phyloP scores from a whole-genome alignment of 2,329 filamentous ascomycete genomes.

The Monosporascus sp. region DNA sequence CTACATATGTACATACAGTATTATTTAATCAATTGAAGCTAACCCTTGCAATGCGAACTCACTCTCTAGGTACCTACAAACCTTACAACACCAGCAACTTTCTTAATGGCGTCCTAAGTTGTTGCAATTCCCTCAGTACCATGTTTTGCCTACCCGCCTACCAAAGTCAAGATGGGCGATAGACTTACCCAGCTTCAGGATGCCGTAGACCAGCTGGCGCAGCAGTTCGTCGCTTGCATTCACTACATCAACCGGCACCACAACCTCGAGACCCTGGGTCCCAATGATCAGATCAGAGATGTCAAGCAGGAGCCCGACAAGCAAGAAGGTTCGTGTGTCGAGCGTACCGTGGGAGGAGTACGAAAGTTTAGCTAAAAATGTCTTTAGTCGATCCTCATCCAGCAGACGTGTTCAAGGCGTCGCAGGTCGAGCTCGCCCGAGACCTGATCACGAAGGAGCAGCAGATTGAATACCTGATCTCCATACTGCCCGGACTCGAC shows the following conservation, averaged over 20 bases:
- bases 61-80: too few species aligned
- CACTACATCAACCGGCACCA: slow-evolving; percentile 65
- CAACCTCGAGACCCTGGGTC: slow-evolving; percentile 54
- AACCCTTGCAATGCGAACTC: too few species aligned
- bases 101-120: not conserved
- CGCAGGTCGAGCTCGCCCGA: slow-evolving; percentile 66
- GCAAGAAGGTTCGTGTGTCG: slow-evolving; percentile 39
- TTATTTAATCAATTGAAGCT: too few species aligned
- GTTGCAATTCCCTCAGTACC: not conserved
- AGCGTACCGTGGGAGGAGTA: not conserved
- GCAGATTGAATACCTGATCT: slow-evolving; percentile 75
- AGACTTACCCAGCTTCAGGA: slow-evolving; percentile 80
- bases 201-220: slow-evolving; percentile 70
- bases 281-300: slow-evolving; percentile 54
- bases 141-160: not conserved
- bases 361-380: slow-evolving; percentile 4
- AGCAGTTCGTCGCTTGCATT: slow-evolving; percentile 62
- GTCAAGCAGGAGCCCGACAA: slow-evolving; percentile 48
- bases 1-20: too few species aligned
- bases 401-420: slow-evolving; percentile 58
- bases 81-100: not conserved
- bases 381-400: slow-evolving; percentile 53
- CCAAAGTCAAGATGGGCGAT: slow-evolving; percentile 54
- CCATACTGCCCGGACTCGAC: slow-evolving; percentile 68
- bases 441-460: slow-evolving; percentile 77